A percentile compares a stretch with the other conserved stretches of the same genome.
Evolutionary conservation across 176 grass and related monocot genomes (phyloP).

Genomic region (Avena atlantica): DNA sequence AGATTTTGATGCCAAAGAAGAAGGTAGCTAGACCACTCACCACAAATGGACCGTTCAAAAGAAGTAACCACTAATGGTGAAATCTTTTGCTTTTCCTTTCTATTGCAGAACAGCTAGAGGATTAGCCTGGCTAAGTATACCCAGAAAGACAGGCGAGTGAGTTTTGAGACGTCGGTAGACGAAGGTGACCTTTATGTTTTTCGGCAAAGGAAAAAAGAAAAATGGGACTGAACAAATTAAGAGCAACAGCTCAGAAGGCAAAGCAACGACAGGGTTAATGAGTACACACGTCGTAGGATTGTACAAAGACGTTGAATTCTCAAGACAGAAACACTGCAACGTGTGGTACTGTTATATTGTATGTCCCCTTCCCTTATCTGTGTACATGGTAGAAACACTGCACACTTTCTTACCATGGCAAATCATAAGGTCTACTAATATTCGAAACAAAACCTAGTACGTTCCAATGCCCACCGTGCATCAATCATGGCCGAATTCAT

Average conservation of each 20-base stretch:
- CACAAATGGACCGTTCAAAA: background rate
- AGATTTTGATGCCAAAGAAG: slow-evolving; percentile 29
- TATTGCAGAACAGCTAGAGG: slow-evolving; percentile 23
- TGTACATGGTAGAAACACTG: background rate
- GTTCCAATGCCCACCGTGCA: background rate
- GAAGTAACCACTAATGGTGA: background rate
- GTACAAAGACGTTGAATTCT: background rate
- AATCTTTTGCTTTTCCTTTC: slow-evolving; percentile 48
- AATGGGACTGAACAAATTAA: background rate
- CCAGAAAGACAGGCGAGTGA: slow-evolving; percentile 11
- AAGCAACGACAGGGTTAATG: slow-evolving; percentile 1
- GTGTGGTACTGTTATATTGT: background rate
- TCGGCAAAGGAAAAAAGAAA: background rate
- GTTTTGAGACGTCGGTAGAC: slow-evolving; percentile 22
- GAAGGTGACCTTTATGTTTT: slow-evolving; percentile 32
- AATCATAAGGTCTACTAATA: slow-evolving; percentile 15
- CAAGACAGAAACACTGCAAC: background rate
- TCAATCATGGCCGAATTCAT: background rate
- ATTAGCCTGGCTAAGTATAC: slow-evolving; percentile 18
- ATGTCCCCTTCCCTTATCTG: background rate
- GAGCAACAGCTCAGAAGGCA: slow-evolving; percentile 5
- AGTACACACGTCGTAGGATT: background rate
- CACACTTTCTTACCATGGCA: background rate
- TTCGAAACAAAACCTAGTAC: slow-evolving; percentile 22
- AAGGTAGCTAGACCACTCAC: slow-evolving; percentile 21